Evolutionary conservation across 163 green algal species (phyloP).

Genomic region (Chlorella variabilis): DNA sequence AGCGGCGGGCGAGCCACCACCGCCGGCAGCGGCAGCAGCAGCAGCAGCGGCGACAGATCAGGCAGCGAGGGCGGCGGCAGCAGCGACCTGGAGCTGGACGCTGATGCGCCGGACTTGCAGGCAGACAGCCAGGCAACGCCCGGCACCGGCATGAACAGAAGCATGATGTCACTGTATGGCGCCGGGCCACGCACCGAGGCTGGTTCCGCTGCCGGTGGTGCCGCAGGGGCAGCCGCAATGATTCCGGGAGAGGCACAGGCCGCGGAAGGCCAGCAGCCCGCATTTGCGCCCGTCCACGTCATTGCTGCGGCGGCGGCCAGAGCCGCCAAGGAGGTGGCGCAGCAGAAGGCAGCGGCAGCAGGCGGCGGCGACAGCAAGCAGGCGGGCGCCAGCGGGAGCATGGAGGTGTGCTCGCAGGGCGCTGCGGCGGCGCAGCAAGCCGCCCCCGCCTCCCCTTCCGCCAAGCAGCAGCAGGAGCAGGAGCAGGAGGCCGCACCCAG

Average conservation of each 20-base stretch:
- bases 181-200: neutral
- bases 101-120: neutral
- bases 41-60: neutral
- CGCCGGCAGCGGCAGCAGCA: conserved; percentile 6
- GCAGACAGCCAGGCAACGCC: conserved; percentile 13
- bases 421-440: neutral
- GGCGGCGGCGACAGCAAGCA: neutral
- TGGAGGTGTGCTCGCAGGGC: conserved; percentile 13
- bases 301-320: conserved; percentile 19
- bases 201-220: neutral
- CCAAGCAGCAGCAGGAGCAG: conserved; percentile 24
- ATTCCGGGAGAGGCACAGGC: neutral
- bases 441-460: neutral
- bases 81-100: conserved; percentile 29
- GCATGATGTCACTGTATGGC: conserved; percentile 39
- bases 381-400: conserved; percentile 6
- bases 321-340: conserved; percentile 14
- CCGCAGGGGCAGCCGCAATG: neutral
- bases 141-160: conserved; percentile 36
- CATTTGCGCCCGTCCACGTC: conserved; percentile 27
- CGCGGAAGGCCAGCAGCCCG: neutral
- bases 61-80: conserved; percentile 25
- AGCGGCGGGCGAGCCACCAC: conserved; percentile 7
- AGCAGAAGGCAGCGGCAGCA: conserved; percentile 9
- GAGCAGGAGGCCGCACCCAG: conserved; percentile 17